Conservation (phyloP, 2,329 filamentous ascomycete species). For the Colletotrichum spaethianum region DNA sequence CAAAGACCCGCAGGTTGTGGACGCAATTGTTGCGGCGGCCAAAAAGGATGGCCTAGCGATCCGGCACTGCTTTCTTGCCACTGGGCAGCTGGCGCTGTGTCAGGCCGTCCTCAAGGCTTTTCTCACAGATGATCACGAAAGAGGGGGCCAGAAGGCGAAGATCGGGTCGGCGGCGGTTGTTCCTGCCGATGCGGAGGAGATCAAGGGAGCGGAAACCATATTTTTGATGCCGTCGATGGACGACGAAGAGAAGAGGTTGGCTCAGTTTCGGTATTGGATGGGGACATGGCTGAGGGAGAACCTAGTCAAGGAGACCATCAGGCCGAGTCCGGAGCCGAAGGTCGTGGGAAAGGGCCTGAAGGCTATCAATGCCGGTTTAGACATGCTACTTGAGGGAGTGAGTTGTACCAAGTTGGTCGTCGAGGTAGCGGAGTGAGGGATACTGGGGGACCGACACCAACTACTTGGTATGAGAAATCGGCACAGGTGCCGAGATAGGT, state of each 20-base stretch:
- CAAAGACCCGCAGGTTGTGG: not conserved
- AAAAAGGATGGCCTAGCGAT: not conserved
- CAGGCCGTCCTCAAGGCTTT: not conserved
- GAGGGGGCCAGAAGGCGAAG: not conserved
- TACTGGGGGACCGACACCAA: not conserved
- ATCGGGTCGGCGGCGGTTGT: not conserved
- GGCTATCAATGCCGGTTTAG: not conserved
- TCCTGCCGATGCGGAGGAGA: not conserved
- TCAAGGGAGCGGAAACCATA: not conserved
- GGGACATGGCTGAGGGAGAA: not conserved
- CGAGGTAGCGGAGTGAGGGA: not conserved
- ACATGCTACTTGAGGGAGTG: not conserved
- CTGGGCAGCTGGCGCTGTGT: not conserved
- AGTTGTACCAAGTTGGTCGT: not conserved
- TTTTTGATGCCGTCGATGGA: not conserved
- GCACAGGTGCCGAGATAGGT: no score
- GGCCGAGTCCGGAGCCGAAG: not conserved
- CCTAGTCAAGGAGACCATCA: not conserved
- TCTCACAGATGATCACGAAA: not conserved
- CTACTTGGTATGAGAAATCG: no score
- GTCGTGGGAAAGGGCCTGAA: not conserved
- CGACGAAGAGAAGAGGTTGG: not conserved
- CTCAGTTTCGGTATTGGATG: not conserved
- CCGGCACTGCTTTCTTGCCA: not conserved
- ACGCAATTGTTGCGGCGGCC: not conserved